phyloP scores from a whole-genome alignment of 148 eudicot species.

The Rhododendron williamsianum region DNA sequence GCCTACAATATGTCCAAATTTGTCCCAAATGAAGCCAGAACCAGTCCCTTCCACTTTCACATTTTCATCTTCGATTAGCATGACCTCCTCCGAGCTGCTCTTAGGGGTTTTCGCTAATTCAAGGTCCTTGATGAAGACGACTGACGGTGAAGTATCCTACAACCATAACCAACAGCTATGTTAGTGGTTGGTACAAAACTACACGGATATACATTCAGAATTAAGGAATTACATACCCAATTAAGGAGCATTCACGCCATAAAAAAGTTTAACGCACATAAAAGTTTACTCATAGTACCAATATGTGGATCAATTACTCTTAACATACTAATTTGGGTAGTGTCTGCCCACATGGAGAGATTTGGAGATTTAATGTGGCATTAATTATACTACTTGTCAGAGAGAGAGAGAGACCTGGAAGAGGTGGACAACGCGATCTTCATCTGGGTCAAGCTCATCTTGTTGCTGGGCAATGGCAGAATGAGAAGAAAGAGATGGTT shows the following conservation, averaged over 20 bases:
- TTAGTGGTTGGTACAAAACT: not conserved
- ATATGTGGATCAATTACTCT: too few relatives aligned
- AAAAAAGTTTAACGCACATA: not conserved
- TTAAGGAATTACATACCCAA: not conserved
- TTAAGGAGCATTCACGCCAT: not conserved
- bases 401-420: conserved; percentile 44
- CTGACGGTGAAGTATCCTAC: conserved; percentile 83
- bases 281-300: not conserved
- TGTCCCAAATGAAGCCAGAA: conserved; percentile 97
- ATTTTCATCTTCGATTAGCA: conserved; percentile 43
- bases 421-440: conserved; percentile 45
- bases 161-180: conserved; percentile 7
- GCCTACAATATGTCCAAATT: conserved; percentile 91
- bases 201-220: not conserved
- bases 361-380: too few relatives aligned
- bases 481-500: not conserved
- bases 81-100: conserved; percentile 33
- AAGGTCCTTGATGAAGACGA: conserved; percentile 73
- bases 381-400: too few relatives aligned
- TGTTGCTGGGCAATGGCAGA: conserved; percentile 42
- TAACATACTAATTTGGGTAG: too few relatives aligned
- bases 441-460: conserved; percentile 53
- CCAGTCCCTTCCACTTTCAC: conserved; percentile 88
- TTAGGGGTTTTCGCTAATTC: conserved; percentile 42
- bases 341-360: too few relatives aligned